A percentile compares a stretch with the other conserved stretches of the same genome.
phyloP scores from a whole-genome alignment of 345 rosid genomes.

The Hibiscus tridactylites region DNA sequence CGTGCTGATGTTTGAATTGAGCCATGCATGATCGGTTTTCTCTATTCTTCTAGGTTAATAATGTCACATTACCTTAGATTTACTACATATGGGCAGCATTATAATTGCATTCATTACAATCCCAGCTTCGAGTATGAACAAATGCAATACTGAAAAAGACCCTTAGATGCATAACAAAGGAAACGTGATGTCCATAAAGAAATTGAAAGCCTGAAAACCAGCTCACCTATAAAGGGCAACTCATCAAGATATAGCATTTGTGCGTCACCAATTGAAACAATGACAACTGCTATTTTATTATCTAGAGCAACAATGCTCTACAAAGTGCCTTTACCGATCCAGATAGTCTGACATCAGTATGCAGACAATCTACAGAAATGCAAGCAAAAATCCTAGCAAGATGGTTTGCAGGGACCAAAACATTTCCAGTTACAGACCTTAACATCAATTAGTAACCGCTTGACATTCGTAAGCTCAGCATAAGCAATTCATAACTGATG shows the following conservation, averaged over 20 bases:
- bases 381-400: neutral
- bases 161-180: too few relatives aligned
- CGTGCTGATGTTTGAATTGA: neutral
- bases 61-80: neutral
- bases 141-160: too few relatives aligned
- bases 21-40: neutral
- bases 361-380: neutral
- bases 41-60: too few relatives aligned
- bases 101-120: neutral
- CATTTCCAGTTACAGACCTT: neutral
- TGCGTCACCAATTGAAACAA: too few relatives aligned
- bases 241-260: too few relatives aligned
- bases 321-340: neutral
- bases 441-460: neutral
- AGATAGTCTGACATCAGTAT: neutral
- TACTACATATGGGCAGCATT: neutral
- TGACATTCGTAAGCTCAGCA: neutral
- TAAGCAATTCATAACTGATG: neutral
- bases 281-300: neutral
- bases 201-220: neutral
- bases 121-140: too few relatives aligned
- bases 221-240: neutral
- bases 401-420: neutral
- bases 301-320: too few relatives aligned
- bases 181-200: too few relatives aligned